Conservation (phyloP, 257 asterid genomes). For the Forsythia suspensa region DNA sequence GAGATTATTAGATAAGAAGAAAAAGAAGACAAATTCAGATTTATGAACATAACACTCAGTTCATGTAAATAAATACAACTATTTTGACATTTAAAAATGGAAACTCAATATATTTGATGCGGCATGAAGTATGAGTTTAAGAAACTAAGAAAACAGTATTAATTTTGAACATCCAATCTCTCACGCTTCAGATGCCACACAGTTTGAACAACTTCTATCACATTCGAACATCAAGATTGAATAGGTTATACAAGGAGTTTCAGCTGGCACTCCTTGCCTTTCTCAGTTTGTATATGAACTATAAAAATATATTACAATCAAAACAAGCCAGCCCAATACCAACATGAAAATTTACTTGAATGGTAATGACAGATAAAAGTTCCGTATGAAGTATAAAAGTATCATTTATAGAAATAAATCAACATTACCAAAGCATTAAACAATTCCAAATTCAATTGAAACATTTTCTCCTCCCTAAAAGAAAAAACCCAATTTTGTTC, state of each 20-base stretch:
- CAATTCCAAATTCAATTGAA: neutral
- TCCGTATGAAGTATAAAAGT: neutral
- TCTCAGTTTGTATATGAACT: neutral
- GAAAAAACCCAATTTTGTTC: neutral
- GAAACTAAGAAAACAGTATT: neutral
- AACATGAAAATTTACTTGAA: neutral
- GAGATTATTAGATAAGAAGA: neutral
- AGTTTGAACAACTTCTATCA: neutral
- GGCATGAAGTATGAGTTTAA: neutral
- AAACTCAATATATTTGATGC: neutral
- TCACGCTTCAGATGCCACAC: no score
- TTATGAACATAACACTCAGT: neutral
- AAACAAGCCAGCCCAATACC: neutral
- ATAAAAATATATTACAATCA: no score
- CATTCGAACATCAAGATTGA: no score
- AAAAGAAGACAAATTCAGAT: neutral
- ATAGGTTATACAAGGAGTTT: neutral
- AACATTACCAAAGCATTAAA: neutral
- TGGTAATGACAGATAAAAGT: neutral
- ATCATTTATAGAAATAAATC: neutral
- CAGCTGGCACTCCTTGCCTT: no score
- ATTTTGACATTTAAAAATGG: no score
- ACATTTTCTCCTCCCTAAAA: no score
- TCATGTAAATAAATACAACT: neutral
- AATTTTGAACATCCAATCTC: no score